Evolutionary conservation across 768 basidiomycete genomes (phyloP).

Genomic region (Suillus fuscotomentosus): DNA sequence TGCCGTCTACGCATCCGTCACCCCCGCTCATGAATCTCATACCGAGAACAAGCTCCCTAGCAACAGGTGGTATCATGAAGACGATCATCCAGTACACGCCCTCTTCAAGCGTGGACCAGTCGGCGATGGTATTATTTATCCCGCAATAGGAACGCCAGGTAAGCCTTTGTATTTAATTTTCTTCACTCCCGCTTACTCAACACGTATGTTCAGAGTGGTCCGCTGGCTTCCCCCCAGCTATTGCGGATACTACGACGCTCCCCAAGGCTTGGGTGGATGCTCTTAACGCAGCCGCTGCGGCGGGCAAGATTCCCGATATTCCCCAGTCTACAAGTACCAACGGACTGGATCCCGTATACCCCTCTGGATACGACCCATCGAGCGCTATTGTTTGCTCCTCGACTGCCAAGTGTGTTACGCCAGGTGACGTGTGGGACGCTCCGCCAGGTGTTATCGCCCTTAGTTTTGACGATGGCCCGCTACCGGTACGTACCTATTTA

Average conservation of each 20-base stretch:
- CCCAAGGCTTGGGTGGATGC: slow-evolving; percentile 75
- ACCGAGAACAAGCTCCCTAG: slow-evolving; percentile 22
- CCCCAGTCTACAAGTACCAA: slow-evolving; percentile 42
- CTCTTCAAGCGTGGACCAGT: slow-evolving; percentile 57
- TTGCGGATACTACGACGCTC: slow-evolving; percentile 48
- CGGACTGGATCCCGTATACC: slow-evolving; percentile 36
- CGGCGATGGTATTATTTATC: slow-evolving; percentile 47
- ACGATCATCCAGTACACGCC: slow-evolving; percentile 55
- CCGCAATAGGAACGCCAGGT: slow-evolving; percentile 63
- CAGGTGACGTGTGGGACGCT: slow-evolving; percentile 73
- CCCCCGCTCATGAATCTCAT: slow-evolving; percentile 19
- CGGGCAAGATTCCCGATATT: slow-evolving; percentile 74
- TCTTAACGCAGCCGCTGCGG: slow-evolving; percentile 59
- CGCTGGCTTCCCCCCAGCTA: slow-evolving; percentile 52
- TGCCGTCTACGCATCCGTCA: slow-evolving; percentile 19
- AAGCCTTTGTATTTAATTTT: slow-evolving; percentile 14
- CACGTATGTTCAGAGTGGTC: slow-evolving; percentile 50
- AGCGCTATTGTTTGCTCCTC: slow-evolving; percentile 69
- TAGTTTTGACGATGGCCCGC: slow-evolving; percentile 83
- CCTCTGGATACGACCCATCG: slow-evolving; percentile 36
- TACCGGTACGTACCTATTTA: slow-evolving; percentile 33
- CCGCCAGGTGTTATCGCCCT: slow-evolving; percentile 65
- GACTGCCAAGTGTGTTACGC: slow-evolving; percentile 62
- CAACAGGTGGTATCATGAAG: slow-evolving; percentile 57
- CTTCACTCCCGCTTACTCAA: slow-evolving; percentile 3